A percentile compares a stretch with the other conserved stretches of the same genome.
Evolutionary conservation across 164 flowering plant genomes (phyloP).

Genomic region (Vitis riparia): DNA sequence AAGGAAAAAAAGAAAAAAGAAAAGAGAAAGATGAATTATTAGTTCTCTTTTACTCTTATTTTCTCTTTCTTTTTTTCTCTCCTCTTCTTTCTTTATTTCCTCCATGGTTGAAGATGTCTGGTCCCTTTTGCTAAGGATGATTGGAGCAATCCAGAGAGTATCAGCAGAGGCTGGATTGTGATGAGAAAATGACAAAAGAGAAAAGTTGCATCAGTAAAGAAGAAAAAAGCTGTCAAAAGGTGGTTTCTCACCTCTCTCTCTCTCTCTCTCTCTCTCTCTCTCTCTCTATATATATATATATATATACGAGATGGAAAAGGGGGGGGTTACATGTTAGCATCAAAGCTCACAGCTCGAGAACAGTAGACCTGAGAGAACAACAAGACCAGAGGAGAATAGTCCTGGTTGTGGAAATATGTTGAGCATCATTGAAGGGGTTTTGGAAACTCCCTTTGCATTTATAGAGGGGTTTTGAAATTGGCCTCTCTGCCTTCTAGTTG

Average conservation of each 20-base stretch:
- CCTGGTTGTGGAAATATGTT: not conserved
- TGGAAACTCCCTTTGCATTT: not conserved
- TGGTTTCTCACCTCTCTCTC: not conserved
- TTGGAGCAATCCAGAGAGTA: conserved; percentile 3
- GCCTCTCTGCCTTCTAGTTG: not conserved
- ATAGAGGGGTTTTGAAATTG: conserved; percentile 1
- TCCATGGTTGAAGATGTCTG: not conserved
- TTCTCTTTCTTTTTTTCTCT: too few species aligned
- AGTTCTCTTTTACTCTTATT: too few species aligned
- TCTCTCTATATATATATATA: too few species aligned
- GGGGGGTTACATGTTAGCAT: not conserved
- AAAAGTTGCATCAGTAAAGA: not conserved
- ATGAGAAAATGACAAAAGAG: not conserved
- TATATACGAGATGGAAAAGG: too few species aligned
- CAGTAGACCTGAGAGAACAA: not conserved
- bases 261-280: not conserved
- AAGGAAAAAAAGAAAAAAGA: not conserved
- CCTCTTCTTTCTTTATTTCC: not conserved
- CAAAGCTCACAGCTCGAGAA: conserved; percentile 17
- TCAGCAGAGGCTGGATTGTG: not conserved
- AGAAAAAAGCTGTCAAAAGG: conserved; percentile 1
- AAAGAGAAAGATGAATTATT: too few species aligned
- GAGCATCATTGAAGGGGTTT: conserved; percentile 2
- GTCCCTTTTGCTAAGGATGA: not conserved
- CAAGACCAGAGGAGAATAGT: not conserved